Conservation (phyloP, 306 rosid species). For the Potentilla sterilis region DNA sequence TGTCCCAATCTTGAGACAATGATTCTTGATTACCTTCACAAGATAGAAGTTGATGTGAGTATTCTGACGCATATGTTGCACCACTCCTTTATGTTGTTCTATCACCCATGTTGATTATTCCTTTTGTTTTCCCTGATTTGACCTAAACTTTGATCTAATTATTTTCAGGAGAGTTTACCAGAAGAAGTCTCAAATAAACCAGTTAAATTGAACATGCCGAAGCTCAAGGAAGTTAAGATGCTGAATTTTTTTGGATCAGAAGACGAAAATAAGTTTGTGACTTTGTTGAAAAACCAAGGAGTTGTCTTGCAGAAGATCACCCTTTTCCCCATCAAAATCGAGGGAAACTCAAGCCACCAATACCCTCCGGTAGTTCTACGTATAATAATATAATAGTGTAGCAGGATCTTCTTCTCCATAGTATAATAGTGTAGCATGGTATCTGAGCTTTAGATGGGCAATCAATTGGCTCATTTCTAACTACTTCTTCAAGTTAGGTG, state of each 20-base stretch:
- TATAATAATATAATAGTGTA: too few relatives aligned
- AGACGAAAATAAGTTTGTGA: conserved; percentile 8
- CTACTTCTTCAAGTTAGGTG: too few relatives aligned
- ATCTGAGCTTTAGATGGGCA: background rate
- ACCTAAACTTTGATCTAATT: background rate
- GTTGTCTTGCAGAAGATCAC: conserved; percentile 3
- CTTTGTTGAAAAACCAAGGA: background rate
- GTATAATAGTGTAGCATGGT: background rate
- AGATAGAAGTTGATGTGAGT: conserved; percentile 8
- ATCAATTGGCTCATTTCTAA: too few relatives aligned
- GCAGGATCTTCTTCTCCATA: background rate
- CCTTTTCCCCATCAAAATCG: background rate
- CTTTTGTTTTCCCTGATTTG: too few relatives aligned
- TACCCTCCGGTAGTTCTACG: background rate
- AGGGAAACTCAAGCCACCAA: background rate
- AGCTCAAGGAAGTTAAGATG: conserved; percentile 15
- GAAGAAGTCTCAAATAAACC: background rate
- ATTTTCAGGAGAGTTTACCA: conserved; percentile 7
- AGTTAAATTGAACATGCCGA: conserved; percentile 3
- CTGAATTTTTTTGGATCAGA: conserved; percentile 1
- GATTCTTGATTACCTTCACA: background rate
- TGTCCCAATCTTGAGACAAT: conserved; percentile 15
- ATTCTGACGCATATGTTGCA: background rate
- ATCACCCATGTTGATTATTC: too few relatives aligned
- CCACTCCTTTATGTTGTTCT: background rate